Conservation (phyloP, 2,329 filamentous ascomycete genomes). For the Dryadomyces quercus-mongolicae region DNA sequence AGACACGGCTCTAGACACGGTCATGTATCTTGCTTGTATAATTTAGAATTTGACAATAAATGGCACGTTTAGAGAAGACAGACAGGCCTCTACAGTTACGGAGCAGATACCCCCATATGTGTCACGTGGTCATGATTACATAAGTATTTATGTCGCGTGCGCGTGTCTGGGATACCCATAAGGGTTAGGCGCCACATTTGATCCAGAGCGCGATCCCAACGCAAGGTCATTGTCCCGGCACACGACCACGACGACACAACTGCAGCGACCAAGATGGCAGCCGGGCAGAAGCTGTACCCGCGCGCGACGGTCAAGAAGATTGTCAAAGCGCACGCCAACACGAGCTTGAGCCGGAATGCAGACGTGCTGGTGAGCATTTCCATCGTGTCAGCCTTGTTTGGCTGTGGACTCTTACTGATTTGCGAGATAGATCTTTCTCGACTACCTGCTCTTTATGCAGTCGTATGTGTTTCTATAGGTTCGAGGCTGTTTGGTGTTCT, state of each 20-base stretch:
- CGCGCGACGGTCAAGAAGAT: constrained; percentile 79
- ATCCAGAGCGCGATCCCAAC: neutral
- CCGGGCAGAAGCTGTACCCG: constrained; percentile 66
- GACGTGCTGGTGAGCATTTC: constrained; percentile 63
- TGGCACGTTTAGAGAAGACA: too few species aligned
- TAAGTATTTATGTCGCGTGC: neutral
- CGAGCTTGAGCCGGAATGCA: constrained; percentile 70
- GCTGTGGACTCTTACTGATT: neutral
- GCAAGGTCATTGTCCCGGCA: too few species aligned
- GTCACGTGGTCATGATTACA: neutral
- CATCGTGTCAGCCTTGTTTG: too few species aligned
- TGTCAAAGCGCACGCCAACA: constrained; percentile 75
- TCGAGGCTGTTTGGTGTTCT: neutral
- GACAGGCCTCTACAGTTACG: too few species aligned
- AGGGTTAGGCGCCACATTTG: too few species aligned
- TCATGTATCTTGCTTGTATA: too few species aligned
- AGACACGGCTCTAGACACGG: too few species aligned
- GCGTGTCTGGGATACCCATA: neutral
- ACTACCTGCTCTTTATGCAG: constrained; percentile 75
- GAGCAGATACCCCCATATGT: neutral
- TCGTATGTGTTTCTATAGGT: constrained; percentile 25
- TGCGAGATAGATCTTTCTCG: constrained; percentile 57
- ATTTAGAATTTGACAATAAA: too few species aligned
- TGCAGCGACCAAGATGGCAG: constrained; percentile 33
- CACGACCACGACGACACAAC: neutral